These are phyloP conservation scores for Senna siamea DNA, from an alignment of 306 rosid species.

Conservation along the genomic window DNA sequence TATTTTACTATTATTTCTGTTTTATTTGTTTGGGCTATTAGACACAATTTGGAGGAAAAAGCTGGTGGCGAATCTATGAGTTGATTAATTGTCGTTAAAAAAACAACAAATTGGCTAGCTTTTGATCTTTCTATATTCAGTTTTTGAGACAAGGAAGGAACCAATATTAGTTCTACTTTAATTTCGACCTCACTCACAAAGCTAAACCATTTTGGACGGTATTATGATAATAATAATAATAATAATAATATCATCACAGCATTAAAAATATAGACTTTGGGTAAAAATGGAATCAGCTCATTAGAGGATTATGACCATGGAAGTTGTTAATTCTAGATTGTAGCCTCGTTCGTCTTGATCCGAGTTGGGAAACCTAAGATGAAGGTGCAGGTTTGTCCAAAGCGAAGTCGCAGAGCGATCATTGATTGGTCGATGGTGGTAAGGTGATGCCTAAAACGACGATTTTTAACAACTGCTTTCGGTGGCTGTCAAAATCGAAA, in stretches of 20 bases:
- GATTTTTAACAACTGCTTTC: constrained; percentile 41
- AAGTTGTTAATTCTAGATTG: no score
- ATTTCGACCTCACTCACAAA: neutral
- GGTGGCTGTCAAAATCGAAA: constrained; percentile 38
- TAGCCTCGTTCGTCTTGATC: neutral
- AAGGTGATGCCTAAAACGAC: no score
- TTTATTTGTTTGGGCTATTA: neutral
- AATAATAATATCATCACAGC: no score
- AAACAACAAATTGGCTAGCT: neutral
- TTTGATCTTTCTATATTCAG: neutral
- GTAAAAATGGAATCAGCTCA: neutral
- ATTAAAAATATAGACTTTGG: neutral
- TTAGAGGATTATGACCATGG: neutral
- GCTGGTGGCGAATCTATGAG: no score
- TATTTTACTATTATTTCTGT: neutral
- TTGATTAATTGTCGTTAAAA: neutral
- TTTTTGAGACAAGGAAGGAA: neutral
- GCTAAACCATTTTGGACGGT: neutral
- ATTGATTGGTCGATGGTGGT: constrained; percentile 7
- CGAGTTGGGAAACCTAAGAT: neutral
- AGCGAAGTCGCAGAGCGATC: no score
- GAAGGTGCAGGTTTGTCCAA: no score
- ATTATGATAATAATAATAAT: neutral
- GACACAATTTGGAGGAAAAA: neutral
- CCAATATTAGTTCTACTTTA: neutral